Evolutionary conservation across 257 asterid species (phyloP), one percentile per base, ranked within the genome.

Genomic region (Dorcoceras hygrometricum): DNA sequence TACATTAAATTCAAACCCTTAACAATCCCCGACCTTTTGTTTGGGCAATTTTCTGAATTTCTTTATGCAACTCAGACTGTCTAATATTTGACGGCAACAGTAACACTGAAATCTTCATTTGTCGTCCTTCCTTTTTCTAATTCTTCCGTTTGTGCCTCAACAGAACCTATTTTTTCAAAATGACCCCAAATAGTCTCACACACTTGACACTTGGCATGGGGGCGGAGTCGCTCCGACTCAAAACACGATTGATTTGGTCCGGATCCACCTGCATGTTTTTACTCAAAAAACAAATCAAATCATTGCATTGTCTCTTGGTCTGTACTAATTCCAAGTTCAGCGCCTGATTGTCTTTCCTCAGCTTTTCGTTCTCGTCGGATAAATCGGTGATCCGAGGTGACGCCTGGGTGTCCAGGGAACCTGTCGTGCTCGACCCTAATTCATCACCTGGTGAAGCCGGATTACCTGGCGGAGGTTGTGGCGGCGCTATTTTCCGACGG

Each of bases 131-230:
- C n/a, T n/a, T n/a, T n/a, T n/a, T n/a, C n/a, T n/a, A n/a, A n/a
- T n/a, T n/a, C n/a, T n/a, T n/a, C n/a, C n/a, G n/a, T n/a, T n/a
- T n/a, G n/a, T n/a, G n/a, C n/a, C 22, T 76, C 91, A 23, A 72
- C 68, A 25, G 75, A 70, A 12, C 66, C 83, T 80, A 85, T 65
- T 77, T 85, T 74, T 80, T 87, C 82, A 87, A 39, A 51, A 78
- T 14, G 57, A 91, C 95, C 69, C 96, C 96, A 25, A 91, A 89
- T 77, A 91, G 65, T 56, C 82, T 91, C 81, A 87, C 65, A 65
- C 87, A 76, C 23, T 64, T 74, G 11, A 74, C 90, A 2, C 72
- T 78, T 58, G n/a, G n/a, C n/a, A n/a, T n/a, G n/a, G 16, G 32
- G 18, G 14, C 22, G 32, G 31, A 11, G 58, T 46, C 22, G 31